A percentile compares a stretch with the other conserved stretches of the same genome.
phyloP scores from a whole-genome alignment of 2,329 filamentous ascomycete species.

The Lecanosticta acicola region DNA sequence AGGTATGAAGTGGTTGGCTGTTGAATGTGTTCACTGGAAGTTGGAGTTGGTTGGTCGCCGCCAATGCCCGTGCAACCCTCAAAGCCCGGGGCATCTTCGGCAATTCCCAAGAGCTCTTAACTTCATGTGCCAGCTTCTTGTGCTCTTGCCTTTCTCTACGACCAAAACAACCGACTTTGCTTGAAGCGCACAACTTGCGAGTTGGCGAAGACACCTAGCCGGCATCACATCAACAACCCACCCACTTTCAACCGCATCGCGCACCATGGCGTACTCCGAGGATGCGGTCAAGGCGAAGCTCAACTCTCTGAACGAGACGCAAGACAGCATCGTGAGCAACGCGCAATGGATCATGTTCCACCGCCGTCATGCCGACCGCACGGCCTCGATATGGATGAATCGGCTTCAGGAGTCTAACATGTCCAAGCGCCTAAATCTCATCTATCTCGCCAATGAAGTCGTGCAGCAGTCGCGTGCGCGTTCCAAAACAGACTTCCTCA shows the following conservation, averaged over 20 bases:
- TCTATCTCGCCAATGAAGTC: slow-evolving; percentile 97
- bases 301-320: slow-evolving; percentile 90
- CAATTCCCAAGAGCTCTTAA: background rate
- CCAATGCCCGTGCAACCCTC: background rate
- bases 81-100: too few relatives aligned
- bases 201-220: background rate
- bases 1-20: too few relatives aligned
- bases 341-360: slow-evolving; percentile 99
- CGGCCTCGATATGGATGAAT: slow-evolving; percentile 86
- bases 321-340: slow-evolving; percentile 92
- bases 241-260: background rate
- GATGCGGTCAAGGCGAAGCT: slow-evolving; percentile 93
- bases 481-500: slow-evolving; percentile 84
- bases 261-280: slow-evolving; percentile 82
- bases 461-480: slow-evolving; percentile 92
- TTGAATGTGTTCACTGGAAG: background rate
- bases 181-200: background rate
- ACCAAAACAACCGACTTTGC: background rate
- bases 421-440: slow-evolving; percentile 78
- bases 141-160: background rate
- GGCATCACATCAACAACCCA: background rate
- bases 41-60: too few relatives aligned
- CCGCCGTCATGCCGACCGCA: slow-evolving; percentile 85
- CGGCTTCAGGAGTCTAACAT: slow-evolving; percentile 75
- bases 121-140: background rate